These are phyloP conservation scores for Eimeria falciformis DNA, from an alignment of 169 alveolate species.

Conservation along the genomic window DNA sequence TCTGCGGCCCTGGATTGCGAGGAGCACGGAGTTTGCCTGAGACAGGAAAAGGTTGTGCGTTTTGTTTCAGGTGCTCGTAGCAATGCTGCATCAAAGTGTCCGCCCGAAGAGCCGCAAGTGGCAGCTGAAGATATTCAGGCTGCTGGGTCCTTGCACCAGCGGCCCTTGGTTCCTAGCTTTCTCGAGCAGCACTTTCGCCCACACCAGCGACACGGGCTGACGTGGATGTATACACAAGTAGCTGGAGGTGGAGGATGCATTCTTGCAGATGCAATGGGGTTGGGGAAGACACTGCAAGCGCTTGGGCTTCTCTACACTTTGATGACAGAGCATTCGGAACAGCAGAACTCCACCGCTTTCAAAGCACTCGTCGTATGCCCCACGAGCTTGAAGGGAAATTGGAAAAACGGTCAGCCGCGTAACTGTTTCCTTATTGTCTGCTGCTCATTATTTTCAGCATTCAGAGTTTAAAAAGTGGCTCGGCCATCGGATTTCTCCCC, in stretches of 20 bases:
- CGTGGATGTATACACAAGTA: slow-evolving; percentile 47
- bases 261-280: slow-evolving; percentile 65
- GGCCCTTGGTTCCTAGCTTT: neutral
- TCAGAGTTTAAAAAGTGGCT: slow-evolving; percentile 69
- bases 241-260: slow-evolving; percentile 59
- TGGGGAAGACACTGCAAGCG: slow-evolving; percentile 70
- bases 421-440: neutral
- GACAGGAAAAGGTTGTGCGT: neutral
- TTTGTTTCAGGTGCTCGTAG: neutral
- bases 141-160: neutral
- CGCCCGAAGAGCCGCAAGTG: neutral
- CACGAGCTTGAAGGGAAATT: slow-evolving; percentile 52
- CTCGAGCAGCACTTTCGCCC: slow-evolving; percentile 39
- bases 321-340: neutral
- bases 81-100: neutral
- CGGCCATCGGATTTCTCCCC: slow-evolving; percentile 2
- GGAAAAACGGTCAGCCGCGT: slow-evolving; percentile 30
- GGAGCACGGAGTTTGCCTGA: neutral
- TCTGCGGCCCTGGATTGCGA: neutral
- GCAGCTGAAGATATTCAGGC: neutral
- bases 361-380: slow-evolving; percentile 64
- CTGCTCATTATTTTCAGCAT: neutral
- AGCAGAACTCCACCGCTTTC: slow-evolving; percentile 18
- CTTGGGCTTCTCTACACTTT: slow-evolving; percentile 31
- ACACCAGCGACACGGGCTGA: slow-evolving; percentile 38